Evolutionary conservation across 345 rosid genomes (phyloP).

Genomic region (Mallotus nudiflorus): DNA sequence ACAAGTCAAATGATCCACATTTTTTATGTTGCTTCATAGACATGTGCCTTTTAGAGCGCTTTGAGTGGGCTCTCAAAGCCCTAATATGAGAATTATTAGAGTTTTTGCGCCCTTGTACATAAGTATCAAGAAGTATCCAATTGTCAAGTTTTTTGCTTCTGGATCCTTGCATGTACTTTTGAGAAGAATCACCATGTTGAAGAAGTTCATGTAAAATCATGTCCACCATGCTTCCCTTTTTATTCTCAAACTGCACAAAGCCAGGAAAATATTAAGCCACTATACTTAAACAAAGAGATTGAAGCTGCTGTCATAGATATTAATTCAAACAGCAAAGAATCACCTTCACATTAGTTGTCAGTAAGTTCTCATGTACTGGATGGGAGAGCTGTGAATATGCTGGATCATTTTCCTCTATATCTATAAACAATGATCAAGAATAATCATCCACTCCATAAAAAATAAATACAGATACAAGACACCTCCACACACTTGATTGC

Average conservation of each 20-base stretch:
- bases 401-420: conserved; percentile 44
- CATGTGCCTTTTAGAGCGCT: conserved; percentile 79
- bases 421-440: conserved; percentile 37
- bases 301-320: conserved; percentile 7
- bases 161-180: conserved; percentile 72
- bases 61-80: conserved; percentile 53
- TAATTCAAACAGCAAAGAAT: conserved; percentile 5
- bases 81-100: conserved; percentile 43
- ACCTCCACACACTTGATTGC: background rate
- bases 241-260: conserved; percentile 46
- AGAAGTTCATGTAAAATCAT: conserved; percentile 65
- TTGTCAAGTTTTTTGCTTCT: conserved; percentile 60
- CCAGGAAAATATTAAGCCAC: background rate
- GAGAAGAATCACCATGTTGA: conserved; percentile 78
- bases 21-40: conserved; percentile 75
- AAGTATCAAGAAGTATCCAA: conserved; percentile 86
- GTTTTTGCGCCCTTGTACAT: conserved; percentile 44
- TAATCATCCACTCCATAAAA: too few species aligned
- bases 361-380: conserved; percentile 55
- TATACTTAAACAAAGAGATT: background rate
- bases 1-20: conserved; percentile 54
- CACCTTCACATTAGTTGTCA: conserved; percentile 52
- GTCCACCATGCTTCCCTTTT: conserved; percentile 42
- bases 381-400: conserved; percentile 50
- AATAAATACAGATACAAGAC: background rate